These are phyloP conservation scores for Nidula microcarpa DNA, from an alignment of 768 basidiomycete species.

Conservation along the genomic window DNA sequence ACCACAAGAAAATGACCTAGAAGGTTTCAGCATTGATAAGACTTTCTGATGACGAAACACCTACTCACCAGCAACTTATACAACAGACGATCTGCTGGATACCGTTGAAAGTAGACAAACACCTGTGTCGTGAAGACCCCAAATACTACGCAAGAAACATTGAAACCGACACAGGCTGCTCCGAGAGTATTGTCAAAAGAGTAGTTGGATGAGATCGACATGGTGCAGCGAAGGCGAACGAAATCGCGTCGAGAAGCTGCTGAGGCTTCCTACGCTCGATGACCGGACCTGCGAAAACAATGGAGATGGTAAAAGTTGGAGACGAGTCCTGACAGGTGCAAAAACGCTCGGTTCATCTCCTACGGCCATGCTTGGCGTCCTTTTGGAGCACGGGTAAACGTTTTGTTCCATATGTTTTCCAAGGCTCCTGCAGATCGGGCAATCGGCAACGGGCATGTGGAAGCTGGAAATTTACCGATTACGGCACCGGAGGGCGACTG, in stretches of 20 bases:
- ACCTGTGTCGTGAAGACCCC: slow-evolving; percentile 35
- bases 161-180: slow-evolving; percentile 35
- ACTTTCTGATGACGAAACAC: neutral
- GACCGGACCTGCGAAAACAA: no score
- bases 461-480: no score
- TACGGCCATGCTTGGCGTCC: no score
- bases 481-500: no score
- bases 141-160: slow-evolving; percentile 32
- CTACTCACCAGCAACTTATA: slow-evolving; percentile 31
- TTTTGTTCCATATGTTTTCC: no score
- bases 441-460: no score
- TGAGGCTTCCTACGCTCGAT: no score
- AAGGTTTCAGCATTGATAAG: neutral
- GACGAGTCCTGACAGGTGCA: no score
- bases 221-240: neutral
- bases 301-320: no score
- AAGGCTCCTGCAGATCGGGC: no score
- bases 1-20: slow-evolving; percentile 28
- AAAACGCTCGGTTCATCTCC: no score
- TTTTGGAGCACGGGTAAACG: no score
- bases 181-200: slow-evolving; percentile 34
- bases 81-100: slow-evolving; percentile 26
- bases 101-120: slow-evolving; percentile 33
- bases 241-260: neutral
- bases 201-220: slow-evolving; percentile 6